Percentiles rank a stretch among this genome's conserved stretches.
phyloP scores from a whole-genome alignment of 2,329 filamentous ascomycete genomes.

The Cladophialophora immunda region DNA sequence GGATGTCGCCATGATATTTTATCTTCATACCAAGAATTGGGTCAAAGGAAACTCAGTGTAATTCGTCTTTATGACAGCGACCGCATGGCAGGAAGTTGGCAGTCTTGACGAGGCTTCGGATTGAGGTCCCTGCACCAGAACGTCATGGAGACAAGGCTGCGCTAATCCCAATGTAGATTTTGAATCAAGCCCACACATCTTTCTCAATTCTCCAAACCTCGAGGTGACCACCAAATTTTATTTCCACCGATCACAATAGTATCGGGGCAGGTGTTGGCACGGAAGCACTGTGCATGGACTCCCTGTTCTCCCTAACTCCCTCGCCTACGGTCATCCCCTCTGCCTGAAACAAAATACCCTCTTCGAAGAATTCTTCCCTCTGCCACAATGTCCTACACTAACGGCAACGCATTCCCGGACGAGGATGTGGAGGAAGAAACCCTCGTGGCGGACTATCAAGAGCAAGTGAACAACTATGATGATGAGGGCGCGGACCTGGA shows the following conservation, averaged over 20 bases:
- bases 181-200: constrained; percentile 8
- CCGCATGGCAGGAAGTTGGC: neutral
- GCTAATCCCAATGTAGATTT: constrained; percentile 14
- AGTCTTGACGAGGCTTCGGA: neutral
- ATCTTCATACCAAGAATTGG: neutral
- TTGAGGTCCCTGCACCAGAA: neutral
- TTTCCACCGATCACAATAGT: neutral
- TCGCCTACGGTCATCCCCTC: neutral
- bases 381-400: constrained; percentile 55
- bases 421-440: constrained; percentile 97
- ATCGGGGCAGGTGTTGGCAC: neutral
- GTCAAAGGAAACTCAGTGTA: neutral
- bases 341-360: neutral
- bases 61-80: neutral
- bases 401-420: constrained; percentile 58
- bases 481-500: constrained; percentile 81
- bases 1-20: constrained; percentile 29
- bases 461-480: constrained; percentile 96
- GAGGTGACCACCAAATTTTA: neutral
- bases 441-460: constrained; percentile 92
- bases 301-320: neutral
- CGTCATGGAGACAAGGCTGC: constrained; percentile 18
- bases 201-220: constrained; percentile 15
- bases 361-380: neutral
- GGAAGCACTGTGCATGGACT: constrained; percentile 1